Base-by-base conservation (phyloP, 176 grass and related monocot genomes). In the Lolium rigidum region DNA sequence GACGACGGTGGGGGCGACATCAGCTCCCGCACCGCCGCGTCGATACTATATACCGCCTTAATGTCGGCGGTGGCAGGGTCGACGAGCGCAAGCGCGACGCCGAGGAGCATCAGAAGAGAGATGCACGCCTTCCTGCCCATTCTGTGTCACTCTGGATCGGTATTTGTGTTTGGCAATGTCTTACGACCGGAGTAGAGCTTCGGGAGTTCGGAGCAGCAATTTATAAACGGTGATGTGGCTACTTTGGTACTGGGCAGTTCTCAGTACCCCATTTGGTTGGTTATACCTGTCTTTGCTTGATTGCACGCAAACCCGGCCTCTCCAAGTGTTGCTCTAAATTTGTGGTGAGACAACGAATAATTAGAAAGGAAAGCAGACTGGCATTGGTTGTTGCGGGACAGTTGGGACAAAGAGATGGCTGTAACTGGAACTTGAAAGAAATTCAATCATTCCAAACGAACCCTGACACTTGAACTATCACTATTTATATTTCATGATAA, bases 61-160 rank as follows among this genome's bases (percentile, higher is more conserved):
- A 71, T 21, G 65, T 61, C 41, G 63, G 51, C 51, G 31, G 76
- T n/a, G 25, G 41, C 52, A 0, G 62, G 39, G 6, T 25, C 62
- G 13, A 74, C 66, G 22, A 85, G 35, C 0, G 76, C 76, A 7
- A 79, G 28, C 9, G 43, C 43, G 0, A 84, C 66, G 47, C 43
- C 81, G 41, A 84, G 43, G 74, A 78, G 48, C 16, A 78, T 10
- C 7, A 74, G 35, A 21, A 79, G 82, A 24, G 59, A 37, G 56
- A 66, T 12, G 46, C 3, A 17, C 14, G 5, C 21, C 18, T 62
- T 64, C 15, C 62, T 83, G n/a, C n/a, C 57, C 78, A 81, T 87
- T 59, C 38, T 5, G 67, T 26, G 4, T 5, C 49, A 1, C 11
- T 3, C 70, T 76, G 17, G 2, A 12, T 20, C 7, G 9, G 69